Percentiles rank a stretch among this genome's conserved stretches.
Evolutionary conservation across 2,329 filamentous ascomycete genomes (phyloP).

Genomic region (Exophiala xenobiotica): DNA sequence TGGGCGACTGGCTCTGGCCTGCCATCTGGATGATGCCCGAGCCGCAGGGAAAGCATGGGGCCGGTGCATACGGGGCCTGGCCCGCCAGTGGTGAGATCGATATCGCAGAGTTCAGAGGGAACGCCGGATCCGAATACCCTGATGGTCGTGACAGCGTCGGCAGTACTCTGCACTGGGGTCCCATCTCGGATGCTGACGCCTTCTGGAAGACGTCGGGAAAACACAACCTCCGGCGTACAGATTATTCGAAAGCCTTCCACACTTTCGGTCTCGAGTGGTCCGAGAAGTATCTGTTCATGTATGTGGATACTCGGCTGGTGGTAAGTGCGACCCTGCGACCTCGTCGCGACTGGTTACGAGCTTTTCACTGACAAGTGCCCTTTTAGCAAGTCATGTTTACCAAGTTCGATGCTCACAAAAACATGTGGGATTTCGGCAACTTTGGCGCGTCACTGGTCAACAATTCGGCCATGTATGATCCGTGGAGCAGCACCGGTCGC

Average conservation of each 20-base stretch:
- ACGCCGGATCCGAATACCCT: conserved; percentile 40
- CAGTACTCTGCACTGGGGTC: conserved; percentile 52
- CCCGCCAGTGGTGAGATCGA: conserved; percentile 56
- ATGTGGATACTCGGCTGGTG: conserved; percentile 45
- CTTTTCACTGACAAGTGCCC: conserved; percentile 36
- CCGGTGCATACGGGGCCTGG: conserved; percentile 51
- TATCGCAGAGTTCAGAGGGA: conserved; percentile 52
- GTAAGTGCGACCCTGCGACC: too few species aligned
- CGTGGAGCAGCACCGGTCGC: conserved; percentile 43
- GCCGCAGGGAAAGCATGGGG: conserved; percentile 10
- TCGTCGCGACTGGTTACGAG: too few species aligned
- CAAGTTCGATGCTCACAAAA: conserved; percentile 32
- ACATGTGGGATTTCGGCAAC: conserved; percentile 39
- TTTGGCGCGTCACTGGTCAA: conserved; percentile 45
- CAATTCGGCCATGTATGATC: conserved; percentile 43
- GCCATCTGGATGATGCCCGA: conserved; percentile 55
- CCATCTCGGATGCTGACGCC: conserved; percentile 29
- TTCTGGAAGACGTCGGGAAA: conserved; percentile 34
- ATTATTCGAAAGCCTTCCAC: conserved; percentile 41
- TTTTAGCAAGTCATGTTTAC: conserved; percentile 32
- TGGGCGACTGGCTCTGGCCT: conserved; percentile 58
- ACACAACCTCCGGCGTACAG: conserved; percentile 33
- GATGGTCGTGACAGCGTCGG: conserved; percentile 46
- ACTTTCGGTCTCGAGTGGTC: conserved; percentile 56
- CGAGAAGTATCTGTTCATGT: conserved; percentile 54